Base-by-base conservation (phyloP, 2,329 filamentous ascomycete species). In the Colletotrichum sp. region DNA sequence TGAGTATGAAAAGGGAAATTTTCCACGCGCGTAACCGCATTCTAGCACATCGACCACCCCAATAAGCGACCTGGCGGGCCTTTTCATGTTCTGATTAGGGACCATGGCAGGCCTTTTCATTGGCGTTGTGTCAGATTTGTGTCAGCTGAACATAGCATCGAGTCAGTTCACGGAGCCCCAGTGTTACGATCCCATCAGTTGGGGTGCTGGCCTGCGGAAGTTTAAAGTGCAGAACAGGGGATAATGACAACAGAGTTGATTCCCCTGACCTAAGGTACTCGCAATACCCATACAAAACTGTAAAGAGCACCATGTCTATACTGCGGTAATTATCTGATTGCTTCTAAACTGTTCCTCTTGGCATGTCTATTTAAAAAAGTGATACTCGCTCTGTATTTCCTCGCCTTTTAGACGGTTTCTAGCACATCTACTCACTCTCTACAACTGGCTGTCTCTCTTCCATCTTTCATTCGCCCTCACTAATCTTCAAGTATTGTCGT, bases 381-480 rank as follows among this genome's bases (percentile, higher is more conserved):
- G 55, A 6, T 30, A 30, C 16, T 32, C 26, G 15, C 5, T 18
- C 57, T 6, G 6, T 60, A 15, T 0, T n/a, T 30, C 1, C 24
- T 18, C 2, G 3, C 28, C 5, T 44, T 3, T 3, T 0, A 32
- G 18, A 60, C 0, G 2, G 4, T 18, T 15, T 30, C 9, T 0
- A 49, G 18, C 18, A 49, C 39, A 15, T 6, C 10, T 18, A 62
- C 18, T 62, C 28, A 5, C 10, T 8, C 16, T 30, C 18, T 30
- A 28, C 9, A n/a, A 60, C 2, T 44, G 0, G 16, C 16, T 10
- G 2, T 21, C 8, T 62, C 28, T 34, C 12, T 32, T 62, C 1
- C 5, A 34, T 21, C 10, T 30, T 34, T 62, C 18, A 34, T 21
- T 34, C 18, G 2, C 16, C 16, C 36, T 44, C 8, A 10, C 36